Evolutionary conservation across 1,139 yeast species (phyloP).

Genomic region (Zygotorulaspora mrakii): DNA sequence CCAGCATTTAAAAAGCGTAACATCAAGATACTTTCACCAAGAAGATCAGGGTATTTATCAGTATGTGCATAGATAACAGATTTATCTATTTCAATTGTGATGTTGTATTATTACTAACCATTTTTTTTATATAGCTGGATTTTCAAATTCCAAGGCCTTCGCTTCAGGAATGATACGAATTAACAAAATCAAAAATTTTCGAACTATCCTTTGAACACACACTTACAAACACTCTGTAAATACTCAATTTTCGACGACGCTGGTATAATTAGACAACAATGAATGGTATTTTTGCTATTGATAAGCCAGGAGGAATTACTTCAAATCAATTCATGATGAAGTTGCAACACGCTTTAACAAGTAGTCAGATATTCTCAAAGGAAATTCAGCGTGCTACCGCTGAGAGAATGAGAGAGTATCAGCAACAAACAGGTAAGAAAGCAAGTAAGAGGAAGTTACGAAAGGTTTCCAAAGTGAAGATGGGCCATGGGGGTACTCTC

Average conservation of each 20-base stretch:
- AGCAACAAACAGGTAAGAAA: slow-evolving; percentile 40
- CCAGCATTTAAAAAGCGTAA: slow-evolving; percentile 30
- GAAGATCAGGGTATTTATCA: slow-evolving; percentile 59
- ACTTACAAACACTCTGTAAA: no score
- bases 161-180: slow-evolving; percentile 6
- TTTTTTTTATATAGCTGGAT: slow-evolving; percentile 39
- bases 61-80: slow-evolving; percentile 36
- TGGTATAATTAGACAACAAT: slow-evolving; percentile 34
- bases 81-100: neutral
- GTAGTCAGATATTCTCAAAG: slow-evolving; percentile 54
- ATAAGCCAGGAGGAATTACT: slow-evolving; percentile 82
- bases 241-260: no score
- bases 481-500: slow-evolving; percentile 98
- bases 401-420: slow-evolving; percentile 46
- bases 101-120: neutral
- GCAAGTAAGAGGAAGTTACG: slow-evolving; percentile 46
- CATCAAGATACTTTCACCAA: slow-evolving; percentile 50
- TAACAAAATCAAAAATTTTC: slow-evolving; percentile 4
- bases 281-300: slow-evolving; percentile 93
- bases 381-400: slow-evolving; percentile 51
- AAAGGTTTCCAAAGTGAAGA: slow-evolving; percentile 61
- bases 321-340: slow-evolving; percentile 69
- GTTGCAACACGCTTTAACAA: slow-evolving; percentile 59
- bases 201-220: no score
- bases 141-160: slow-evolving; percentile 48